These are phyloP conservation scores for Malus sieversii DNA, from an alignment of 306 rosid species.

Conservation along the genomic window DNA sequence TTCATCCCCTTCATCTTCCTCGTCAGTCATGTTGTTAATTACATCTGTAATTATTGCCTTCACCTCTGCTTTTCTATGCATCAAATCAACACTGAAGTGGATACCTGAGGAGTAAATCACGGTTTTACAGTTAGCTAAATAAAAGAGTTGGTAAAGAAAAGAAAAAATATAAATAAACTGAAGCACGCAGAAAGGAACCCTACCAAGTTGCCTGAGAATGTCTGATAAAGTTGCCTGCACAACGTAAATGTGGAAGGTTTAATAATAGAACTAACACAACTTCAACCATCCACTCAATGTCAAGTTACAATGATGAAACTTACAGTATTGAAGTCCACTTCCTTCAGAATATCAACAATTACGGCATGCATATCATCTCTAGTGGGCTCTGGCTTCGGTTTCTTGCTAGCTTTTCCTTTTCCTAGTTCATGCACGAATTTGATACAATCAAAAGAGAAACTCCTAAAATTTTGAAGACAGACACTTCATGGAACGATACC, in stretches of 20 bases:
- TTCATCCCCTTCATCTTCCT: conserved; percentile 74
- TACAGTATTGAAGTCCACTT: conserved; percentile 94
- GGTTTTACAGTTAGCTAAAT: conserved; percentile 14
- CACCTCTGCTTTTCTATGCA: conserved; percentile 97
- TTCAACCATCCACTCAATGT: conserved; percentile 2
- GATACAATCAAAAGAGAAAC: conserved; percentile 7
- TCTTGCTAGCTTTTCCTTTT: conserved; percentile 71
- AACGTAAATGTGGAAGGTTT: conserved; percentile 2
- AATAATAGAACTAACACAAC: neutral
- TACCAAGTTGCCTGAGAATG: conserved; percentile 95
- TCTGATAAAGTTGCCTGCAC: conserved; percentile 96
- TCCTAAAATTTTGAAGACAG: neutral
- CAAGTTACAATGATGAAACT: conserved; percentile 19
- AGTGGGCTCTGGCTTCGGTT: conserved; percentile 72
- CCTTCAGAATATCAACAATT: conserved; percentile 78
- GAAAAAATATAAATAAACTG: neutral
- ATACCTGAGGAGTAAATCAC: conserved; percentile 45
- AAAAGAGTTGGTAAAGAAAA: neutral
- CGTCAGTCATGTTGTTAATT: conserved; percentile 90
- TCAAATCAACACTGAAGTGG: conserved; percentile 83
- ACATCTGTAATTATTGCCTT: conserved; percentile 95
- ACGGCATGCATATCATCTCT: conserved; percentile 77
- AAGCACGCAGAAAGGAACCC: neutral
- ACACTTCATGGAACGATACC: neutral
- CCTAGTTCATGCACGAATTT: conserved; percentile 31